phyloP scores from a whole-genome alignment of 2,329 filamentous ascomycete genomes.

The Paracoccidioides lutzii region DNA sequence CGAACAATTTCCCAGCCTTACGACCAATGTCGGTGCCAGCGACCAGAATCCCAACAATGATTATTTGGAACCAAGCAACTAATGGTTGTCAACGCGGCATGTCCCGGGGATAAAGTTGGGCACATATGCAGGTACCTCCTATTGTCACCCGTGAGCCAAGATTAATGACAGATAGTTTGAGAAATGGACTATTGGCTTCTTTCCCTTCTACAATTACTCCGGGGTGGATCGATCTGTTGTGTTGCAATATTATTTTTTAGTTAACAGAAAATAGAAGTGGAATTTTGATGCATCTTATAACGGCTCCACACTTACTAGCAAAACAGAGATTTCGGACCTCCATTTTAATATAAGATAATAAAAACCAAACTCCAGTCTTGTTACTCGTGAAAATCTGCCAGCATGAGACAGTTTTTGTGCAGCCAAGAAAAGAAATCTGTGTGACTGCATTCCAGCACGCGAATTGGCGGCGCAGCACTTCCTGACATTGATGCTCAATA shows the following conservation, averaged over 20 bases:
- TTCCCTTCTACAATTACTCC: neutral
- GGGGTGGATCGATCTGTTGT: no score
- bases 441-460: no score
- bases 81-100: neutral
- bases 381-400: no score
- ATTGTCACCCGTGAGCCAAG: neutral
- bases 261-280: neutral
- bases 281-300: neutral
- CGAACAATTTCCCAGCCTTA: neutral
- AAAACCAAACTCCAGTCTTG: no score
- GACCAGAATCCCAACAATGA: neutral
- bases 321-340: no score
- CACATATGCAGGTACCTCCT: neutral
- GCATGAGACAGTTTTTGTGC: no score
- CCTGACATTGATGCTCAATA: no score
- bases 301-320: neutral
- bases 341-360: no score
- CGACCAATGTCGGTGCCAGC: neutral
- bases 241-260: neutral
- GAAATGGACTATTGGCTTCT: neutral
- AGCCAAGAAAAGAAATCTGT: no score
- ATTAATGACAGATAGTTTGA: neutral
- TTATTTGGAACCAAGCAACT: neutral
- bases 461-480: no score
- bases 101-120: neutral